These are phyloP conservation scores for Cyphellophora europaea DNA, from an alignment of 2,329 filamentous ascomycete species.

Conservation along the genomic window DNA sequence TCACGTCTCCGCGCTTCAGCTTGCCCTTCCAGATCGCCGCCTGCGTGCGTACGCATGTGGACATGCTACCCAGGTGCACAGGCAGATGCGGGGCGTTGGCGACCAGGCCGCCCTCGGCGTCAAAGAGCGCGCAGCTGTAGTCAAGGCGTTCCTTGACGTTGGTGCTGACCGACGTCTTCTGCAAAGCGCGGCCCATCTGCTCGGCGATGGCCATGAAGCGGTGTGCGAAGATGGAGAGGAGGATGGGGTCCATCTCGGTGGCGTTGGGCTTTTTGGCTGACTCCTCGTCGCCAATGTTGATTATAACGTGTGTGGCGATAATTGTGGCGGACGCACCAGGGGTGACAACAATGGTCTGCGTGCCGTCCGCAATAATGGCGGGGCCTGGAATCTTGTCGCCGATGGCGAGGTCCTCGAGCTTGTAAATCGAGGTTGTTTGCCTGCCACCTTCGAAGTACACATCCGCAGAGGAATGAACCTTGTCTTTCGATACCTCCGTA, in stretches of 20 bases:
- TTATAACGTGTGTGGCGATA: conserved; percentile 78
- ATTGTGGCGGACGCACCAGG: conserved; percentile 68
- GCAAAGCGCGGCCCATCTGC: conserved; percentile 49
- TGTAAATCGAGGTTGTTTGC: conserved; percentile 70
- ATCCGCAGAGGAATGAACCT: conserved; percentile 55
- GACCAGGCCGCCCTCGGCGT: conserved; percentile 60
- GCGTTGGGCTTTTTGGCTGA: conserved; percentile 13
- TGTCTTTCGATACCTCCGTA: conserved; percentile 48
- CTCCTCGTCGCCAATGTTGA: conserved; percentile 60
- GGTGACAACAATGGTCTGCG: conserved; percentile 81
- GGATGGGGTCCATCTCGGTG: conserved; percentile 38
- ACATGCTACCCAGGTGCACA: conserved; percentile 72
- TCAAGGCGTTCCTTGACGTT: conserved; percentile 77
- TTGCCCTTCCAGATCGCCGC: conserved; percentile 71
- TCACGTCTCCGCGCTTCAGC: conserved; percentile 67
- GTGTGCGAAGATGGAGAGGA: conserved; percentile 46
- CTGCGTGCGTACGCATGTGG: conserved; percentile 66
- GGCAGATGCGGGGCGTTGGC: conserved; percentile 71
- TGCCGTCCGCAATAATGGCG: conserved; percentile 67
- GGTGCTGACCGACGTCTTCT: conserved; percentile 46
- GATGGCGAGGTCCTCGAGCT: conserved; percentile 62
- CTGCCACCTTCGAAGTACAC: conserved; percentile 83
- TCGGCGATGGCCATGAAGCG: conserved; percentile 52
- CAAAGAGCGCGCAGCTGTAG: conserved; percentile 69
- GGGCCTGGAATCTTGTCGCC: conserved; percentile 70